Evolutionary conservation across 257 asterid genomes (phyloP).

Genomic region (Nicotiana attenuata): DNA sequence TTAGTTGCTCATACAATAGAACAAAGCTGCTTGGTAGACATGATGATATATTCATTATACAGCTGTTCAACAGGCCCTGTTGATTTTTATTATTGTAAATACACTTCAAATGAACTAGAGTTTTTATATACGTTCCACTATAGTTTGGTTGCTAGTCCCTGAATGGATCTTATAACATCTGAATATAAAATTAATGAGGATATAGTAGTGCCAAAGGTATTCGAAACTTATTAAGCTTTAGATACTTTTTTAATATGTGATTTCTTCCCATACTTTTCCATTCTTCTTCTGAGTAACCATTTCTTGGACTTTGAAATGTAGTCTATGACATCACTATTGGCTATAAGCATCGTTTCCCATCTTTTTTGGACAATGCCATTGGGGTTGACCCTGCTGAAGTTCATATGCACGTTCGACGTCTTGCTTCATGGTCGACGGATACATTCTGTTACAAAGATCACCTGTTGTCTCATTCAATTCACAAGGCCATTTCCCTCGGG

Average conservation of each 20-base stretch:
- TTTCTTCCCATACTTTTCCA: background rate
- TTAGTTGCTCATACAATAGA: too few relatives aligned
- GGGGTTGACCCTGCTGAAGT: conserved; percentile 90
- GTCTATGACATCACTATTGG: conserved; percentile 87
- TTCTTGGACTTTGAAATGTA: conserved; percentile 18
- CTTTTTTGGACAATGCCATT: conserved; percentile 68
- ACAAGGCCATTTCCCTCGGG: conserved; percentile 56
- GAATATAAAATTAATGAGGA: too few relatives aligned
- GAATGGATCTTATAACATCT: too few relatives aligned
- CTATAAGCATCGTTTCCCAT: conserved; percentile 58
- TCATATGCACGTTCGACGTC: conserved; percentile 61
- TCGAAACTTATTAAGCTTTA: too few relatives aligned
- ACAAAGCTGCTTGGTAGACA: too few relatives aligned
- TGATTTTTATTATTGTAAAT: too few relatives aligned
- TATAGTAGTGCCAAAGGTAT: background rate
- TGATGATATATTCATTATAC: too few relatives aligned
- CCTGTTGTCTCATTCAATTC: conserved; percentile 51
- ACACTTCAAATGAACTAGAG: too few relatives aligned
- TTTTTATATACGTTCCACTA: too few relatives aligned
- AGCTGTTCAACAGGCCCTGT: too few relatives aligned
- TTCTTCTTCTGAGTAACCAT: conserved; percentile 1
- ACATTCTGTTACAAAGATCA: conserved; percentile 62
- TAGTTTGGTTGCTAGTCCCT: background rate
- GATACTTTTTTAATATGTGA: too few relatives aligned
- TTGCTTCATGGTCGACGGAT: conserved; percentile 64